Evolutionary conservation across 495 filamentous ascomycete species (phyloP).

Genomic region (Filosporella fistucella): DNA sequence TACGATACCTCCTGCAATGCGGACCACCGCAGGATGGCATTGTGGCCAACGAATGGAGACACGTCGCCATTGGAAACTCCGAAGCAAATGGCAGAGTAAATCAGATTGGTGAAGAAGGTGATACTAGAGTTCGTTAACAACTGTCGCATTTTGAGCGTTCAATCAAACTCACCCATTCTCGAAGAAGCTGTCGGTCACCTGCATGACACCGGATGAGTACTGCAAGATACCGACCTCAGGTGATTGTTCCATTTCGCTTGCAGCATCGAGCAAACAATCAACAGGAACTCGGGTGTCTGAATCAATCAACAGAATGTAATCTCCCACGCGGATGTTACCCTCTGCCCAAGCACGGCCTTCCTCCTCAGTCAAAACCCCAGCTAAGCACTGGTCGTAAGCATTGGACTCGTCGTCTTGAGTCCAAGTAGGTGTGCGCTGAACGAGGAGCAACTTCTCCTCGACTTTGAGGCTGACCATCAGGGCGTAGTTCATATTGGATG

Average conservation of each 20-base stretch:
- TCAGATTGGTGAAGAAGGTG: slow-evolving; percentile 71
- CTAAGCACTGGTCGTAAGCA: slow-evolving; percentile 32
- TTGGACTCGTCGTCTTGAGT: slow-evolving; percentile 44
- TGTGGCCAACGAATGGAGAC: slow-evolving; percentile 65
- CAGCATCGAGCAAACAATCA: slow-evolving; percentile 65
- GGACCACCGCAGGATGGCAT: slow-evolving; percentile 65
- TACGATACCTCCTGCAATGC: slow-evolving; percentile 67
- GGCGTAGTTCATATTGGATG: slow-evolving; percentile 71
- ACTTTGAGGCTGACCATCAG: slow-evolving; percentile 53
- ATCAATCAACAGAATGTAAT: slow-evolving; percentile 54
- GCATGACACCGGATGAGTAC: slow-evolving; percentile 66
- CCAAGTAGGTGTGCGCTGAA: slow-evolving; percentile 44
- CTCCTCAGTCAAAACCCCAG: slow-evolving; percentile 45
- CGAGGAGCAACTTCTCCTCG: slow-evolving; percentile 47
- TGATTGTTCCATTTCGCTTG: slow-evolving; percentile 66
- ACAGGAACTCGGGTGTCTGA: slow-evolving; percentile 32
- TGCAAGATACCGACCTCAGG: slow-evolving; percentile 69
- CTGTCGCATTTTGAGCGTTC: neutral
- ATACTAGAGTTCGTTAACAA: slow-evolving; percentile 25
- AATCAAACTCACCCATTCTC: slow-evolving; percentile 42
- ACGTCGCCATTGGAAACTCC: slow-evolving; percentile 65
- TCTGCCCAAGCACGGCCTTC: slow-evolving; percentile 63
- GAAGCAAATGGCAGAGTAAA: slow-evolving; percentile 65
- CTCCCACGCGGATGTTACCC: slow-evolving; percentile 66
- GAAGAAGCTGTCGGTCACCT: slow-evolving; percentile 57